Percentiles rank a stretch among this genome's conserved stretches.
Evolutionary conservation across 805 yeast species (phyloP).

Genomic region (Isabelozyma gotoi): DNA sequence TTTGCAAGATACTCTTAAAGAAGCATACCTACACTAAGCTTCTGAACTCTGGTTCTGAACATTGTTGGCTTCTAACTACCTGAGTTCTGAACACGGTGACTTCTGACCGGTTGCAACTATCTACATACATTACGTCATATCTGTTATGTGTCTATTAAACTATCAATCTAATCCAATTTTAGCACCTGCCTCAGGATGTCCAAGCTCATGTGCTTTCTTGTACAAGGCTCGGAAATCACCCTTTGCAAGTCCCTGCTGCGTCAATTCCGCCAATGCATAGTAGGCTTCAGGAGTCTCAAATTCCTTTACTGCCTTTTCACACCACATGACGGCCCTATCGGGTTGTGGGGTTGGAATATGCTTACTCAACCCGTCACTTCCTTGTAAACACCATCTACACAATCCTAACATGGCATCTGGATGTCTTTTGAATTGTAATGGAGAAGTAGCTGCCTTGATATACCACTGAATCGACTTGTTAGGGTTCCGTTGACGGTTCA

Average conservation of each 20-base stretch:
- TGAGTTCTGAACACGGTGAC: too few species aligned
- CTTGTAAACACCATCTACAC: constrained; percentile 39
- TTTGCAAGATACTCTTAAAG: too few species aligned
- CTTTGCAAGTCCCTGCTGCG: constrained; percentile 32
- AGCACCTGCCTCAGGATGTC: constrained; percentile 27
- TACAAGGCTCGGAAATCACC: constrained; percentile 32
- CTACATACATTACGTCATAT: too few species aligned
- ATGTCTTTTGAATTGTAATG: constrained; percentile 37
- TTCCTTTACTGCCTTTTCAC: constrained; percentile 42
- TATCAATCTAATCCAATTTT: constrained; percentile 11
- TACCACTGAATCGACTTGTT: constrained; percentile 46
- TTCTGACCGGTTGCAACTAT: too few species aligned
- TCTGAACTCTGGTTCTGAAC: too few species aligned
- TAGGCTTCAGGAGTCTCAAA: constrained; percentile 38
- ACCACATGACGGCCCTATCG: constrained; percentile 40
- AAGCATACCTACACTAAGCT: too few species aligned
- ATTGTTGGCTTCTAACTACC: too few species aligned
- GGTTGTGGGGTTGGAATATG: constrained; percentile 37
- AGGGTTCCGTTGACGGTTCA: constrained; percentile 38
- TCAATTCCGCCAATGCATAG: constrained; percentile 37
- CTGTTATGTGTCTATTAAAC: neutral
- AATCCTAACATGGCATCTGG: constrained; percentile 48
- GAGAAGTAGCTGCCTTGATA: constrained; percentile 40
- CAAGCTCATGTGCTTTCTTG: constrained; percentile 32
- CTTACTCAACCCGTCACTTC: constrained; percentile 32